phyloP scores from a whole-genome alignment of 192 early-diverging fungal genomes.

The Thamnidium elegans region DNA sequence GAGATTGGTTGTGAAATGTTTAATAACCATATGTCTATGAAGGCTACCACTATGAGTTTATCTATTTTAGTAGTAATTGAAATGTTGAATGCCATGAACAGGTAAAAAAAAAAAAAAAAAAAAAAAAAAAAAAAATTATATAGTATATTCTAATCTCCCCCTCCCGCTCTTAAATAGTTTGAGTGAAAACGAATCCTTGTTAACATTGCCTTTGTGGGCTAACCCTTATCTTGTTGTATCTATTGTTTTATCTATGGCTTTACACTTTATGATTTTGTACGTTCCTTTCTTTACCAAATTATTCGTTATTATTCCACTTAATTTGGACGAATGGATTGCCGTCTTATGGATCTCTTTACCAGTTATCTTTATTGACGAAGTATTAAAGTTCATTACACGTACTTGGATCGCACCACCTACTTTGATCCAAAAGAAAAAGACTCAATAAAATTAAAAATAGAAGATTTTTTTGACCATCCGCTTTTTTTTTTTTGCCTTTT shows the following conservation, averaged over 20 bases:
- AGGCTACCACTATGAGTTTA: conserved; percentile 94
- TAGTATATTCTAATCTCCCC: not conserved
- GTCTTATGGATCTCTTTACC: conserved; percentile 88
- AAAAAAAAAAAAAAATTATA: not conserved
- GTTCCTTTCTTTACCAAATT: conserved; percentile 93
- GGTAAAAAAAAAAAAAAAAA: conserved; percentile 26
- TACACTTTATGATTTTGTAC: conserved; percentile 97
- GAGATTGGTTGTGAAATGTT: conserved; percentile 95
- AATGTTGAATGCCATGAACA: conserved; percentile 99
- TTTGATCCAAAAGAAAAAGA: conserved; percentile 17
- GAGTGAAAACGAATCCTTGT: conserved; percentile 91
- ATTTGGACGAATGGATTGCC: conserved; percentile 84
- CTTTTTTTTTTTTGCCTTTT: not conserved
- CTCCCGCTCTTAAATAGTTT: conserved; percentile 37
- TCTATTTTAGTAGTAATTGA: conserved; percentile 96
- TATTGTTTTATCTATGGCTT: conserved; percentile 82
- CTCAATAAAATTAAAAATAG: conserved; percentile 21
- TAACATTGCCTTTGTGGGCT: conserved; percentile 87
- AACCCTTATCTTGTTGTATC: conserved; percentile 87
- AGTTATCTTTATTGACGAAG: conserved; percentile 90
- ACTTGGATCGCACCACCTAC: conserved; percentile 39
- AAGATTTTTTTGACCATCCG: not conserved
- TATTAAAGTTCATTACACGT: conserved; percentile 64
- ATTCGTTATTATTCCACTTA: conserved; percentile 89
- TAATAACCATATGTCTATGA: conserved; percentile 67